phyloP scores from a whole-genome alignment of 2,329 filamentous ascomycete species.

The Aureobasidium lini region DNA sequence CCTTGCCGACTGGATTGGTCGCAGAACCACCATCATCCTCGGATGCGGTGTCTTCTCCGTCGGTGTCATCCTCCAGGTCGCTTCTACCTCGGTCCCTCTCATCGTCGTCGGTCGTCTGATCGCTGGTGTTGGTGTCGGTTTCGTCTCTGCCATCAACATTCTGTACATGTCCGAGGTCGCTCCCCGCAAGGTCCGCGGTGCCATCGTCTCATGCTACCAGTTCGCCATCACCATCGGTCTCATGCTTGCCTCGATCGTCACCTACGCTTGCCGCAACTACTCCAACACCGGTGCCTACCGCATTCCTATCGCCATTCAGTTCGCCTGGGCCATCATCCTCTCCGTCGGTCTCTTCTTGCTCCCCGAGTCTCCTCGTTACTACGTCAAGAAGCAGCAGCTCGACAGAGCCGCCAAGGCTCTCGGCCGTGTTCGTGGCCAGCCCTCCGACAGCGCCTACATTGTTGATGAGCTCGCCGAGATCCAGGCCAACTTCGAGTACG shows the following conservation, averaged over 20 bases:
- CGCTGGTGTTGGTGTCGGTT: conserved; percentile 65
- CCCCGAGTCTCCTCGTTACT: conserved; percentile 80
- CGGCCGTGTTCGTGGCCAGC: conserved; percentile 66
- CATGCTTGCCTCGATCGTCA: conserved; percentile 65
- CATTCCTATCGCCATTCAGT: conserved; percentile 73
- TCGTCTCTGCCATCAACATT: conserved; percentile 57
- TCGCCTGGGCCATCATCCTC: conserved; percentile 72
- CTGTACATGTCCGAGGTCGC: conserved; percentile 37
- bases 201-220: conserved; percentile 72
- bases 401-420: conserved; percentile 59
- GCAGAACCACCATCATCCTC: conserved; percentile 55
- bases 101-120: conserved; percentile 67
- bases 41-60: conserved; percentile 55
- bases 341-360: conserved; percentile 63
- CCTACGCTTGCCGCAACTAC: conserved; percentile 61
- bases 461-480: conserved; percentile 77
- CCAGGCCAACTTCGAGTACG: conserved; percentile 81
- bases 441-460: conserved; percentile 63
- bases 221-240: conserved; percentile 78
- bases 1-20: conserved; percentile 58
- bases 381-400: conserved; percentile 67
- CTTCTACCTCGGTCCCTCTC: conserved; percentile 52
- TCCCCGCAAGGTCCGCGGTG: conserved; percentile 65
- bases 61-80: conserved; percentile 52
- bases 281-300: conserved; percentile 63